phyloP scores from a whole-genome alignment of 2,329 filamentous ascomycete genomes.

The Thielaviopsis ethacetica region DNA sequence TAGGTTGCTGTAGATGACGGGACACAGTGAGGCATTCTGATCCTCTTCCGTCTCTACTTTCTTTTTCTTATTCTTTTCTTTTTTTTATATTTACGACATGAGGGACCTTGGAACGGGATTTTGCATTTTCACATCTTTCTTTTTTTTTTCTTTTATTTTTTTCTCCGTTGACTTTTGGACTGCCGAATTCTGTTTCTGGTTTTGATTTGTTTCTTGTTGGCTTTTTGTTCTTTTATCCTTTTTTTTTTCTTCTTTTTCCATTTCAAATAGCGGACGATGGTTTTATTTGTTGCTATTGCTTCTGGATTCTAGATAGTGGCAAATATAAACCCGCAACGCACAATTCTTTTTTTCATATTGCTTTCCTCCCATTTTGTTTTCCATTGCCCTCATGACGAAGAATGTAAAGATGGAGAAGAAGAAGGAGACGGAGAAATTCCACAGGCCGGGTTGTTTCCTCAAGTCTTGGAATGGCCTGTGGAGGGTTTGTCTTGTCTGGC shows the following conservation, averaged over 20 bases:
- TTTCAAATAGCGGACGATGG: not conserved
- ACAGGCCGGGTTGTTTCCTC: not conserved
- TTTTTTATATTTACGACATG: constrained; percentile 2
- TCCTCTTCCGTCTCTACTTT: not conserved
- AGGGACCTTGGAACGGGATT: constrained; percentile 6
- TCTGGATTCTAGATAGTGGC: not conserved
- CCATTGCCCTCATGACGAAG: not conserved
- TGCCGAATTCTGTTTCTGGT: not conserved
- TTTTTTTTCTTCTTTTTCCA: not conserved
- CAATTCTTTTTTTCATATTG: too few relatives aligned
- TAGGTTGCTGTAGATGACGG: not conserved
- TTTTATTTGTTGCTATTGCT: not conserved
- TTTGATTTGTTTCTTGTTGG: constrained; percentile 7
- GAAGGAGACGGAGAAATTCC: not conserved
- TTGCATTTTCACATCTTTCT: not conserved
- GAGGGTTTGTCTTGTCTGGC: not conserved
- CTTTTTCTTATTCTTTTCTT: constrained; percentile 4
- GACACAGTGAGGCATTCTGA: not conserved
- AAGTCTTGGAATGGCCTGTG: not conserved
- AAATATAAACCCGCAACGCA: not conserved
- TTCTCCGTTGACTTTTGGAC: too few relatives aligned
- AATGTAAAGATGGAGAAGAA: not conserved
- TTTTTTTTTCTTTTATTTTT: too few relatives aligned
- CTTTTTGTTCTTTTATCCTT: not conserved
- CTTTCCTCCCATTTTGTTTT: too few relatives aligned